Evolutionary conservation across 768 basidiomycete species (phyloP).

Genomic region (Leucogyrophana mollusca): DNA sequence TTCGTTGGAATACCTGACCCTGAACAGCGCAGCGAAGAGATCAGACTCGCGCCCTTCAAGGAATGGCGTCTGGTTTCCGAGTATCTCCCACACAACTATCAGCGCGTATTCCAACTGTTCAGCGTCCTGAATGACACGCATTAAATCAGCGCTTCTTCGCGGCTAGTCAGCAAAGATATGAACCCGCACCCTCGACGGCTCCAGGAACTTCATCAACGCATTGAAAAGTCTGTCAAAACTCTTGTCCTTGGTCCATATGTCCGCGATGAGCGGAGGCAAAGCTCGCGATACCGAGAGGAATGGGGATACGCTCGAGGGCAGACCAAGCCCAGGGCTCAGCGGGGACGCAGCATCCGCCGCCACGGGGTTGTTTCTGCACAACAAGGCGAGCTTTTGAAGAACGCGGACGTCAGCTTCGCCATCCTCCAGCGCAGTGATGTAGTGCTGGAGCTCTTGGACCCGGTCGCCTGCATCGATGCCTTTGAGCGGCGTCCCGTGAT

Average conservation of each 20-base stretch:
- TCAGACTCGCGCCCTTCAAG: conserved; percentile 82
- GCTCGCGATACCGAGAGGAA: conserved; percentile 38
- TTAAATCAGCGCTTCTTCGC: conserved; percentile 2
- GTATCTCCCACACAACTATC: conserved; percentile 80
- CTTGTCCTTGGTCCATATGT: conserved; percentile 73
- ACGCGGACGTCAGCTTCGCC: conserved; percentile 49
- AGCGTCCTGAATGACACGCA: conserved; percentile 43
- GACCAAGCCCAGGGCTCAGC: conserved; percentile 48
- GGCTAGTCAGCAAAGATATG: not conserved
- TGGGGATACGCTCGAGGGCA: conserved; percentile 59
- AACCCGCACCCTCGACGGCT: conserved; percentile 55
- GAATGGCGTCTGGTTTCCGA: conserved; percentile 69
- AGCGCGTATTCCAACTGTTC: conserved; percentile 75
- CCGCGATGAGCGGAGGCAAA: conserved; percentile 43
- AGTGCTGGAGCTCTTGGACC: conserved; percentile 49
- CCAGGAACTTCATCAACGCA: conserved; percentile 62
- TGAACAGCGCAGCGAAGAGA: conserved; percentile 68
- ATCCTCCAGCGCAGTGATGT: conserved; percentile 52
- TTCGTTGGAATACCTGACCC: conserved; percentile 70
- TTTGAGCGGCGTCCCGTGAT: conserved; percentile 46
- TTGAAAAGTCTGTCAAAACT: conserved; percentile 70
- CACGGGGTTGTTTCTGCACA: conserved; percentile 61
- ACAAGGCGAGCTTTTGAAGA: conserved; percentile 64
- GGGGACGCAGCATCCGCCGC: conserved; percentile 47
- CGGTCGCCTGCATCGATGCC: conserved; percentile 38